Conservation (phyloP, 768 basidiomycete genomes). For the Coprinellus aureogranulatus region DNA sequence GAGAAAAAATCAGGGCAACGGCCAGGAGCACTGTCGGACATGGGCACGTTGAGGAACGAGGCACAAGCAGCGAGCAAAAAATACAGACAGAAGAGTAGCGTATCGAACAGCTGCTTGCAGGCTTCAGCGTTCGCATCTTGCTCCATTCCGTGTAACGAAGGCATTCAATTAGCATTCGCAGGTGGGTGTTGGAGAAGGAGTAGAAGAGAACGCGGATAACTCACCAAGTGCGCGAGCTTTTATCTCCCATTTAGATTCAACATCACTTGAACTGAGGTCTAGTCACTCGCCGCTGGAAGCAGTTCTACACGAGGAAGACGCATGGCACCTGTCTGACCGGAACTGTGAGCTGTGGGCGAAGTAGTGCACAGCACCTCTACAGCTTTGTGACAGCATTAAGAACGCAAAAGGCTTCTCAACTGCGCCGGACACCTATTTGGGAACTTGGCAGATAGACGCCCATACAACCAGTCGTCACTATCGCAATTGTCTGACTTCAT, state of each 20-base stretch:
- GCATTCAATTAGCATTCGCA: not conserved
- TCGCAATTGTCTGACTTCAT: too few relatives aligned
- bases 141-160: not conserved
- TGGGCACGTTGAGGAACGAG: not conserved
- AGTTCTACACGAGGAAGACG: not conserved
- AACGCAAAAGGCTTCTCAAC: not conserved
- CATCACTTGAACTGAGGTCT: too few relatives aligned
- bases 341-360: not conserved
- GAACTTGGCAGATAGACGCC: too few relatives aligned
- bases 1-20: not conserved
- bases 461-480: too few relatives aligned
- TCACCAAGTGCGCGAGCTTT: too few relatives aligned
- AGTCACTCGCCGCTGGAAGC: not conserved
- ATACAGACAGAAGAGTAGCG: not conserved
- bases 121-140: not conserved
- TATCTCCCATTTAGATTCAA: too few relatives aligned
- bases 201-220: not conserved
- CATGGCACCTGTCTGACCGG: not conserved
- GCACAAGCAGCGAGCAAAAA: not conserved
- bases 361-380: not conserved
- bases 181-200: not conserved
- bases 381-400: not conserved
- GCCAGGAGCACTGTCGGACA: not conserved
- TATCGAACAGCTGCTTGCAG: not conserved
- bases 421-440: too few relatives aligned